Percentiles rank a stretch among this genome's conserved stretches.
phyloP scores from a whole-genome alignment of 2,329 filamentous ascomycete species.

The Aspergillus sp. region DNA sequence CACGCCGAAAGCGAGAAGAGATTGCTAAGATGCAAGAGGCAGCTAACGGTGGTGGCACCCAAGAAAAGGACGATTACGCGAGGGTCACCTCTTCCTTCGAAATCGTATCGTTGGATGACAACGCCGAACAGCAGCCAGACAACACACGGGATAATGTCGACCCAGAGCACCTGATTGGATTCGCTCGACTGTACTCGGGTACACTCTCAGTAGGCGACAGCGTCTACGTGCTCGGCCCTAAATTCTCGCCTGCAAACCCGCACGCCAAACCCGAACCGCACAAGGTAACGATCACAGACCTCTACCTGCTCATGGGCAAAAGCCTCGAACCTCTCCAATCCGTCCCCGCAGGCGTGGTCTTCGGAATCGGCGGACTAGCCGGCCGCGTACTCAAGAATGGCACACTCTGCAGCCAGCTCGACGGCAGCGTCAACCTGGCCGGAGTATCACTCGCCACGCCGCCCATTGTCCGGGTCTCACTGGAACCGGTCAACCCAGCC shows the following conservation, averaged over 20 bases:
- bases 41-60: conserved; percentile 22
- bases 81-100: conserved; percentile 55
- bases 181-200: conserved; percentile 88
- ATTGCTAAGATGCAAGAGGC: conserved; percentile 70
- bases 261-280: conserved; percentile 64
- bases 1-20: conserved; percentile 79
- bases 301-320: conserved; percentile 95
- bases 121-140: not conserved
- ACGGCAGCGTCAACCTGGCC: conserved; percentile 82
- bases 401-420: conserved; percentile 78
- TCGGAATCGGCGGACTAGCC: conserved; percentile 86
- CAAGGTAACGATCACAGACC: conserved; percentile 73
- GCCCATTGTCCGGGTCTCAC: conserved; percentile 87
- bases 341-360: conserved; percentile 88
- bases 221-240: conserved; percentile 84
- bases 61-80: conserved; percentile 43
- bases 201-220: conserved; percentile 81
- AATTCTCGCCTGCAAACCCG: conserved; percentile 76
- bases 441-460: conserved; percentile 73
- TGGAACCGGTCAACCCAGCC: conserved; percentile 85
- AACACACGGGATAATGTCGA: conserved; percentile 53
- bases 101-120: conserved; percentile 45
- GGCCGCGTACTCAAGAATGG: conserved; percentile 93
- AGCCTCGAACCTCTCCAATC: conserved; percentile 72
- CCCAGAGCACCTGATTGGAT: conserved; percentile 84